phyloP scores from a whole-genome alignment of 768 basidiomycete species.

The Lactarius deliciosus region DNA sequence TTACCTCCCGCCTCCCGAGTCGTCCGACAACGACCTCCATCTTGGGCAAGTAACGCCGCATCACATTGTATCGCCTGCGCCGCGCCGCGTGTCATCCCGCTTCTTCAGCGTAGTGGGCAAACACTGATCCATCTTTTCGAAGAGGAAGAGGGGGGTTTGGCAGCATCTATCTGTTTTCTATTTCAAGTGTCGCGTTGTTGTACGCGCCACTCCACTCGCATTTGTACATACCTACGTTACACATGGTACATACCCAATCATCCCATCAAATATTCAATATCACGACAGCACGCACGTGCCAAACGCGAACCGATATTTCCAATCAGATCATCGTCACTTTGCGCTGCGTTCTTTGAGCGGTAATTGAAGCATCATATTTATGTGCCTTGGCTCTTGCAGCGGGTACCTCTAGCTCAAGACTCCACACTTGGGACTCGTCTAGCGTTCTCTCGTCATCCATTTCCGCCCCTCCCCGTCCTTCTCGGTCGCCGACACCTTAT shows the following conservation, averaged over 20 bases:
- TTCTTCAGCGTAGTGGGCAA: slow-evolving; percentile 14
- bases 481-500: neutral
- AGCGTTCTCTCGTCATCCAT: neutral
- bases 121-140: slow-evolving; percentile 10
- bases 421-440: neutral
- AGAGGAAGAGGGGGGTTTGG: neutral
- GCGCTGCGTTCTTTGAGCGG: slow-evolving; percentile 3
- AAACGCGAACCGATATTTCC: neutral
- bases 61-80: slow-evolving; percentile 61
- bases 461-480: neutral
- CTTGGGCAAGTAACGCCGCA: slow-evolving; percentile 69
- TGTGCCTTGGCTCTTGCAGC: neutral
- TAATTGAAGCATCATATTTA: neutral
- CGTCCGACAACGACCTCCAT: slow-evolving; percentile 66
- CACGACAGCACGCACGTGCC: slow-evolving; percentile 4
- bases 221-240: slow-evolving; percentile 17
- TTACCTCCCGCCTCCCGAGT: slow-evolving; percentile 30
- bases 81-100: slow-evolving; percentile 39
- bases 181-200: neutral
- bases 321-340: neutral
- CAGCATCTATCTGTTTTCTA: slow-evolving; percentile 3
- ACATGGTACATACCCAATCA: slow-evolving; percentile 3
- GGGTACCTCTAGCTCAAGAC: neutral
- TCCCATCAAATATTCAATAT: neutral
- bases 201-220: neutral